Conservation (phyloP, 805 yeast genomes). For the Candida nonsorbophila region DNA sequence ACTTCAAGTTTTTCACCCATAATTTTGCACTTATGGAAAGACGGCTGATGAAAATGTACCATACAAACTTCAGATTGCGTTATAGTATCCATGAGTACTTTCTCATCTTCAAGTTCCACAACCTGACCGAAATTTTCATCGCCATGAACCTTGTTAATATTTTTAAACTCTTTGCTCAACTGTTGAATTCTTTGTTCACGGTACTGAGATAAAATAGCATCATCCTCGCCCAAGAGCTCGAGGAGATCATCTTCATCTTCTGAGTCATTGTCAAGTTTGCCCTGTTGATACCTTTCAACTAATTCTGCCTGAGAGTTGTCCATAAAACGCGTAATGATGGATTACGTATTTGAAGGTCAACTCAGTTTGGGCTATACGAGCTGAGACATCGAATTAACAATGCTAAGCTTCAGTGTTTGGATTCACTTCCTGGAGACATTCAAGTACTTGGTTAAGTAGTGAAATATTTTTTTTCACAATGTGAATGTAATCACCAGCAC, state of each 20-base stretch:
- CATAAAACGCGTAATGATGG: slow-evolving; percentile 15
- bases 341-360: no score
- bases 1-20: slow-evolving; percentile 43
- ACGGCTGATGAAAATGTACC: slow-evolving; percentile 60
- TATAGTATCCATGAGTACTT: slow-evolving; percentile 49
- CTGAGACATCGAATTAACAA: not conserved
- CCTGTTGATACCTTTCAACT: slow-evolving; percentile 43
- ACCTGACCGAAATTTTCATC: slow-evolving; percentile 30
- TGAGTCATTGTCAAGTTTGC: slow-evolving; percentile 21
- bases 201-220: slow-evolving; percentile 39
- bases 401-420: no score
- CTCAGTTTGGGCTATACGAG: no score
- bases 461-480: not conserved
- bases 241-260: slow-evolving; percentile 38
- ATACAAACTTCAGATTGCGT: slow-evolving; percentile 38
- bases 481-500: slow-evolving; percentile 5
- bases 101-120: slow-evolving; percentile 43
- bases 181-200: slow-evolving; percentile 63
- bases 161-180: slow-evolving; percentile 39
- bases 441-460: not conserved
- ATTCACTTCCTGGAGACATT: no score
- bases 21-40: slow-evolving; percentile 53
- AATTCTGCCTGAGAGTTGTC: slow-evolving; percentile 24
- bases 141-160: slow-evolving; percentile 23
- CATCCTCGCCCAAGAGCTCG: slow-evolving; percentile 49